Percentiles rank a stretch among this genome's conserved stretches.
Evolutionary conservation across 805 yeast species (phyloP).

Genomic region (Candida cerambycidarum): DNA sequence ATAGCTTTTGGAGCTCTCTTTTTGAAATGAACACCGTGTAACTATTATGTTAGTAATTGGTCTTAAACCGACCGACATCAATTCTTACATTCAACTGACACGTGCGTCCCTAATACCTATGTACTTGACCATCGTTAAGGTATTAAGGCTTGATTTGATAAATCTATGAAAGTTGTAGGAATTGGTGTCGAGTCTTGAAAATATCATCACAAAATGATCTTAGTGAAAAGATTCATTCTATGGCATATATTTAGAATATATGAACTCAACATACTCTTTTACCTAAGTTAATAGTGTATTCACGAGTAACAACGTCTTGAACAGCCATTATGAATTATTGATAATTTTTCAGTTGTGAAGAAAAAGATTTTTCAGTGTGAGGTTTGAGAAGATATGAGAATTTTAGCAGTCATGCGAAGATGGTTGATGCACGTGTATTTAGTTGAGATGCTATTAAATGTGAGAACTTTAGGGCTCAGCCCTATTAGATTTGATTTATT

Average conservation of each 20-base stretch:
- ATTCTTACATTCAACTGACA: neutral
- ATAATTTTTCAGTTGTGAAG: conserved; percentile 13
- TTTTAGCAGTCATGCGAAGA: conserved; percentile 4
- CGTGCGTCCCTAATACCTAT: too few relatives aligned
- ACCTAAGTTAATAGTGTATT: conserved; percentile 99
- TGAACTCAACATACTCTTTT: conserved; percentile 77
- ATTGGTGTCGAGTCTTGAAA: neutral
- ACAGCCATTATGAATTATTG: conserved; percentile 59
- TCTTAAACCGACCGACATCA: conserved; percentile 1
- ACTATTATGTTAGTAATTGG: conserved; percentile 53
- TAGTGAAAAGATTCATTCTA: neutral
- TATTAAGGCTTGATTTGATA: too few relatives aligned
- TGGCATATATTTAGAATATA: conserved; percentile 6
- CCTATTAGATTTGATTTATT: too few relatives aligned
- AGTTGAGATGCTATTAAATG: neutral
- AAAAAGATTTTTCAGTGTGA: conserved; percentile 5
- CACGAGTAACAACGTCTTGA: conserved; percentile 99
- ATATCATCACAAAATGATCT: neutral
- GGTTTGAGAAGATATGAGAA: neutral
- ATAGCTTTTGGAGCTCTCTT: conserved; percentile 99
- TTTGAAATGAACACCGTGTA: conserved; percentile 98
- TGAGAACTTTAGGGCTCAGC: neutral
- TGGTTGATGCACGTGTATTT: too few relatives aligned
- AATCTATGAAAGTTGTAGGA: too few relatives aligned
- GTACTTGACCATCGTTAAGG: too few relatives aligned